These are phyloP conservation scores for Venturia carpophila DNA, from an alignment of 2,329 filamentous ascomycete genomes.

Conservation along the genomic window DNA sequence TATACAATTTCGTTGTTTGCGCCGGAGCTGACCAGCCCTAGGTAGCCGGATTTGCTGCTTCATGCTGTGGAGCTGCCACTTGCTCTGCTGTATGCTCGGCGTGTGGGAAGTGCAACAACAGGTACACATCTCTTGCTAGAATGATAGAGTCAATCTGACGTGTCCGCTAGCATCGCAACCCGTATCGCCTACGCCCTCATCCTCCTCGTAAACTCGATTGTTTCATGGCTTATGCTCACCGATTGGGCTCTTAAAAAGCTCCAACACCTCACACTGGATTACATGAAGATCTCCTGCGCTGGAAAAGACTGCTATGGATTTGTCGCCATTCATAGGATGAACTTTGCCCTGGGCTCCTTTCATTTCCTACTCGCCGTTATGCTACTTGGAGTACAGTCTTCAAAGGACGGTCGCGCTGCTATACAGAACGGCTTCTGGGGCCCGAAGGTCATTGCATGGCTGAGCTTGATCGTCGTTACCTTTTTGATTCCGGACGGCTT, in stretches of 20 bases:
- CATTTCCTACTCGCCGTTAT: conserved; percentile 79
- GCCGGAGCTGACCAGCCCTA: conserved; percentile 31
- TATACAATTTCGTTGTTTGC: conserved; percentile 17
- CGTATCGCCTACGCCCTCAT: conserved; percentile 94
- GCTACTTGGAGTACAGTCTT: conserved; percentile 77
- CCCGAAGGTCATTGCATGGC: conserved; percentile 86
- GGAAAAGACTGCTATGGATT: conserved; percentile 90
- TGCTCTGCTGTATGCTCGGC: conserved; percentile 93
- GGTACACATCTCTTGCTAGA: conserved; percentile 43
- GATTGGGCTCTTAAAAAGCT: conserved; percentile 97
- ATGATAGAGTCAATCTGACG: conserved; percentile 21
- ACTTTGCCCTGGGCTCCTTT: conserved; percentile 92
- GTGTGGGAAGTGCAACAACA: conserved; percentile 95
- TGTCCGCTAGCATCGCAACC: conserved; percentile 67
- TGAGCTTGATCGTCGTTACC: conserved; percentile 76
- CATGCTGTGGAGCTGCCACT: conserved; percentile 93
- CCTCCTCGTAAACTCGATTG: conserved; percentile 89
- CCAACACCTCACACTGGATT: conserved; percentile 84
- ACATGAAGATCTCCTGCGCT: conserved; percentile 82
- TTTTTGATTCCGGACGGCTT: conserved; percentile 94
- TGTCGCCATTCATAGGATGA: conserved; percentile 94
- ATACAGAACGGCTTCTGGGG: conserved; percentile 99
- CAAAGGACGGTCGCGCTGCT: conserved; percentile 76
- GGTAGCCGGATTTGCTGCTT: conserved; percentile 71
- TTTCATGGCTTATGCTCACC: conserved; percentile 99